These are phyloP conservation scores for Neurospora sp. DNA, from an alignment of 2,329 filamentous ascomycete species.

Conservation along the genomic window DNA sequence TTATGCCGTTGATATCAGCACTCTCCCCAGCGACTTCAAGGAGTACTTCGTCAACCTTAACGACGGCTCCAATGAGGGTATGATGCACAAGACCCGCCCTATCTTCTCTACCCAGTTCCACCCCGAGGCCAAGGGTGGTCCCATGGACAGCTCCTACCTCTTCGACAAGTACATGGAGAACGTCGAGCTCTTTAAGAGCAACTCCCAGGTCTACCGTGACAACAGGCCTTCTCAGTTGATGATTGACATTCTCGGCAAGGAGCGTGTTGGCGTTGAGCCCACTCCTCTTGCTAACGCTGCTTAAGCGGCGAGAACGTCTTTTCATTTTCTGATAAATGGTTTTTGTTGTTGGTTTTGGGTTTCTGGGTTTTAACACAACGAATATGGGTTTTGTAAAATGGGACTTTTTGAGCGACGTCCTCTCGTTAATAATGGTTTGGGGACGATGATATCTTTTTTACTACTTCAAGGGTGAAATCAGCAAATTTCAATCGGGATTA, in stretches of 20 bases:
- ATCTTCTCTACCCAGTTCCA: slow-evolving; percentile 99
- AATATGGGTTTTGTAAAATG: neutral
- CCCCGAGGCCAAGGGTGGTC: slow-evolving; percentile 94
- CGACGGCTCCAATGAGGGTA: slow-evolving; percentile 92
- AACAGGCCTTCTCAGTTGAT: slow-evolving; percentile 81
- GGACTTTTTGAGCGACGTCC: neutral
- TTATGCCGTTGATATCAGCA: slow-evolving; percentile 83
- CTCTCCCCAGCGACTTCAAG: slow-evolving; percentile 79
- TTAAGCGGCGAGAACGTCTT: slow-evolving; percentile 16
- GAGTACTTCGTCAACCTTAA: slow-evolving; percentile 99
- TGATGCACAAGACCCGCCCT: slow-evolving; percentile 91
- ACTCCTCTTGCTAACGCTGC: slow-evolving; percentile 45
- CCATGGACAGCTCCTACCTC: slow-evolving; percentile 88
- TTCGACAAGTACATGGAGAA: slow-evolving; percentile 95
- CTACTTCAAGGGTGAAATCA: neutral
- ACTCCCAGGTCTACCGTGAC: slow-evolving; percentile 69
- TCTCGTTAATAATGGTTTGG: neutral
- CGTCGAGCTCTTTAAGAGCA: slow-evolving; percentile 81
- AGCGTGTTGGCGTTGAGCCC: slow-evolving; percentile 83
- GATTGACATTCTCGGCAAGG: slow-evolving; percentile 84
- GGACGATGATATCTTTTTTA: neutral
- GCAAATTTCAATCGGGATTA: neutral
- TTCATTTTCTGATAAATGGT: neutral
- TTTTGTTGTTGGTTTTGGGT: slow-evolving; percentile 6
- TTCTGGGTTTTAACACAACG: neutral